Evolutionary conservation across 75 land plant species (phyloP).

Genomic region (Selaginella tamariscina): DNA sequence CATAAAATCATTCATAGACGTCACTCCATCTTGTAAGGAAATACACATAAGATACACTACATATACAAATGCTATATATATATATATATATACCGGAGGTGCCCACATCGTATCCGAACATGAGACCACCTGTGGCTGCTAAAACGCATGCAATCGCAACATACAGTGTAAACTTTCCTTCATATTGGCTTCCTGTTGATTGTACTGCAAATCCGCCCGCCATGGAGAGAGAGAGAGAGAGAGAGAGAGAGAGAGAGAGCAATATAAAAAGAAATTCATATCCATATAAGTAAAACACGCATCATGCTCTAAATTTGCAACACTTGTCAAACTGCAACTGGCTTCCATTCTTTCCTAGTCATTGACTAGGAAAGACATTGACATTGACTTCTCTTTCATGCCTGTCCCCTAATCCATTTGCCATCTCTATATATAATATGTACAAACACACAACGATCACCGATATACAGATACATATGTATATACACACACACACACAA

Average conservation of each 20-base stretch:
- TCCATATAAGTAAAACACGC: neutral
- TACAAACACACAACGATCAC: neutral
- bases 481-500: too few species aligned
- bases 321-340: too few species aligned
- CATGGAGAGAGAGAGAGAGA: too few species aligned
- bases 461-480: neutral
- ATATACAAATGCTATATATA: neutral
- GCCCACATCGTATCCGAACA: neutral
- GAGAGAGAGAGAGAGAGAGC: neutral
- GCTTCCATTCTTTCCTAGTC: neutral
- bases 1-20: slow-evolving; percentile 64
- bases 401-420: too few species aligned
- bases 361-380: neutral
- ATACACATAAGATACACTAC: neutral
- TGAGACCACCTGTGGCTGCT: neutral
- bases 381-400: neutral
- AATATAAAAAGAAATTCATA: neutral
- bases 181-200: neutral
- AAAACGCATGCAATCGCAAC: neutral
- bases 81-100: neutral
- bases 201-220: neutral
- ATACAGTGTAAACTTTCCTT: neutral
- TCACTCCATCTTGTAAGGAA: slow-evolving; percentile 32
- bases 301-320: too few species aligned
- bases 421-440: too few species aligned